Evolutionary conservation across 176 grass and related monocot species (phyloP), one percentile per base, ranked within the genome.

Genomic region (Avena eriantha): DNA sequence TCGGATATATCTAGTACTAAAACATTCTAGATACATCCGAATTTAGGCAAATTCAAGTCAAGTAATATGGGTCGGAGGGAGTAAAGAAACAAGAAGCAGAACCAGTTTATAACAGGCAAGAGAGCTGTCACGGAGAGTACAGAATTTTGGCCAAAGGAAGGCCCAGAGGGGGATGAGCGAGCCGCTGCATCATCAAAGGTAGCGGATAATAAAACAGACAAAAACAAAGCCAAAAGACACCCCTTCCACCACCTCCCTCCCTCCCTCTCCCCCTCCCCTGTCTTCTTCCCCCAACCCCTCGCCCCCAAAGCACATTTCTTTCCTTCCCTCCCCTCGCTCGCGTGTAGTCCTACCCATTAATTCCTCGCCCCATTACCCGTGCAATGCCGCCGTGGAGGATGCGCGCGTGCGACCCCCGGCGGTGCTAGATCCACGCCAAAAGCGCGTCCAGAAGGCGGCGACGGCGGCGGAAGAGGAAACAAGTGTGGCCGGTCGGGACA

Each of bases 381-480:
- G 34, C 82, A 90, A 89, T 93, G 87, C 88, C 80, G 47, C 91
- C 88, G 56, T 73, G 85, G 82, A 85, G 61, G 29, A 61, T 66
- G 69, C 85, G 63, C 76, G 22, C 60, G 29, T 16, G 69, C 22
- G 46, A 82, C 64, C 77, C 64, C 72, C 34, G 54, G 34, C 34
- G 78, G 78, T 86, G 82, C 45, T 88, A 88, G 90, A 85, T 91
- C 86, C 63, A 31, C 70, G 16, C 16, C 34, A 41, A 41, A 41
- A 41, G 6, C 46, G 49, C 8, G 61, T 9, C 36, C 13, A 9
- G 46, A 58, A 58, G 59, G 50, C 60, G 24, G 31, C 61, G 51
- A 12, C 79, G 54, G 63, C 21, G 58, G 45, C 18, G 18, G 36
- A 5, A 29, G 29, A 1, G 55, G 58, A 2, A 75, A 43, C 3